phyloP scores from a whole-genome alignment of 2,329 filamentous ascomycete genomes.

The Colletotrichum acutatum region DNA sequence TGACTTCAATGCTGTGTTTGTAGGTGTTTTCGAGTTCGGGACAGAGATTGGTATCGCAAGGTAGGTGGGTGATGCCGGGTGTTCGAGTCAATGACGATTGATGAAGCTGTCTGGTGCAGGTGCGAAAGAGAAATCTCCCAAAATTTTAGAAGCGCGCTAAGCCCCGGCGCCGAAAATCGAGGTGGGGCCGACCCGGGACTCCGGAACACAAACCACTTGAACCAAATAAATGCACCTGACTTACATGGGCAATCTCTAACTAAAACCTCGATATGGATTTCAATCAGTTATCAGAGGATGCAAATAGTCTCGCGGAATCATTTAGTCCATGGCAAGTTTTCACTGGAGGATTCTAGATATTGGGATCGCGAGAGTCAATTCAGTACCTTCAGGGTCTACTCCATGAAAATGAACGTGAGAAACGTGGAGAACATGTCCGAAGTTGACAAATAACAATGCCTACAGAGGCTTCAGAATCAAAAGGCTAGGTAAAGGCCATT shows the following conservation, averaged over 20 bases:
- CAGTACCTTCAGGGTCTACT: too few species aligned
- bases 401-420: too few species aligned
- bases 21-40: not conserved
- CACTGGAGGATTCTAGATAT: too few species aligned
- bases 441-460: too few species aligned
- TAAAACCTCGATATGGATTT: too few species aligned
- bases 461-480: too few species aligned
- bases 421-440: too few species aligned
- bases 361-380: too few species aligned
- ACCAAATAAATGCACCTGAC: not conserved
- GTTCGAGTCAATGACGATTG: slow-evolving; percentile 11
- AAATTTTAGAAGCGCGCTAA: not conserved
- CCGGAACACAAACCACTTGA: not conserved
- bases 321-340: too few species aligned
- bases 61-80: not conserved
- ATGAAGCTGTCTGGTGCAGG: not conserved
- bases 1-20: not conserved
- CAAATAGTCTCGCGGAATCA: too few species aligned
- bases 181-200: not conserved
- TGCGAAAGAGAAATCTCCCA: not conserved
- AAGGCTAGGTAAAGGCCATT: too few species aligned
- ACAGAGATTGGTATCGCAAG: not conserved
- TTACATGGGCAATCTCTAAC: not conserved
- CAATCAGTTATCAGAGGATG: too few species aligned
- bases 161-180: slow-evolving; percentile 8